These are phyloP conservation scores for Oryza rufipogon DNA, from an alignment of 176 grass and related monocot species.

Conservation along the genomic window DNA sequence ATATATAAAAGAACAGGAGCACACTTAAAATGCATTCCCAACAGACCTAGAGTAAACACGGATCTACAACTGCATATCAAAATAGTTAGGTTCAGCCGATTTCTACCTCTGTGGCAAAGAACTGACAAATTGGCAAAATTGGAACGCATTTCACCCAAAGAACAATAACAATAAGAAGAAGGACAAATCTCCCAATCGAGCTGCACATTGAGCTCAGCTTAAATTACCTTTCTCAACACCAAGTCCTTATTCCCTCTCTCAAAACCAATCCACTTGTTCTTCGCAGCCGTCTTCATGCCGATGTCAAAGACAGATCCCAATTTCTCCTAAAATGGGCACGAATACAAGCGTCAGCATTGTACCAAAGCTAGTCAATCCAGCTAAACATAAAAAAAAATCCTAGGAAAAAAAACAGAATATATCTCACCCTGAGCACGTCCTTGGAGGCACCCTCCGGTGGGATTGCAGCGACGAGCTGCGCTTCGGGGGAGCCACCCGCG, in stretches of 20 bases:
- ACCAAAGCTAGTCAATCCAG: conserved; percentile 4
- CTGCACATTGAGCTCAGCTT: not conserved
- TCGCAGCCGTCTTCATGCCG: conserved; percentile 59
- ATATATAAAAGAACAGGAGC: not conserved
- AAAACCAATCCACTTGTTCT: conserved; percentile 70
- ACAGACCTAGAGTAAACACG: not conserved
- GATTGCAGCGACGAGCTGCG: conserved; percentile 61
- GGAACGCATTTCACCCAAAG: not conserved
- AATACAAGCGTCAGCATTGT: conserved; percentile 24
- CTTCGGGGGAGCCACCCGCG: conserved; percentile 69
- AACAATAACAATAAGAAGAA: not conserved
- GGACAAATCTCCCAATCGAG: not conserved
- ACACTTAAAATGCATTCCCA: not conserved
- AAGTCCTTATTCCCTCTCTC: conserved; percentile 63
- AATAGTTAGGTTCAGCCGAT: not conserved
- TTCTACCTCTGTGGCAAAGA: not conserved
- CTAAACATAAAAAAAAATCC: not conserved
- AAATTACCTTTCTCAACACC: conserved; percentile 58
- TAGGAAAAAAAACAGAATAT: not conserved
- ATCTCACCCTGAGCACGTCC: conserved; percentile 62
- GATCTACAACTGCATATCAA: not conserved
- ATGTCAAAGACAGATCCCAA: conserved; percentile 57
- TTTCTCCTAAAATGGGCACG: conserved; percentile 49
- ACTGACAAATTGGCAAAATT: not conserved
- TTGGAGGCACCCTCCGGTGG: conserved; percentile 65